phyloP scores from a whole-genome alignment of 1,284 basidiomycete genomes.

The Tylopilus sp. region DNA sequence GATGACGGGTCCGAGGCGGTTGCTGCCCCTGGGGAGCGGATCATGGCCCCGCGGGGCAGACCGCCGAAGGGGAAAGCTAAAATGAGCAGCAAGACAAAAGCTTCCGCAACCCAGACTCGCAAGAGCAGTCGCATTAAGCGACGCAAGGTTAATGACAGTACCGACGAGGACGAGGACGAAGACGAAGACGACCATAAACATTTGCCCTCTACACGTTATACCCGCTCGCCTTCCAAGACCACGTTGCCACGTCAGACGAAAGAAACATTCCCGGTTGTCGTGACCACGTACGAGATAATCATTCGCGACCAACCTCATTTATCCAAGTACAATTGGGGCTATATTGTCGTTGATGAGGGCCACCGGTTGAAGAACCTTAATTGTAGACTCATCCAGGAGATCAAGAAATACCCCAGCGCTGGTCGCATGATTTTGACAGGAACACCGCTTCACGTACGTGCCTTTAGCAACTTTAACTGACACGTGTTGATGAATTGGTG shows the following conservation, averaged over 20 bases:
- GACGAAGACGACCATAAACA: conserved; percentile 15
- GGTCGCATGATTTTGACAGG: conserved; percentile 95
- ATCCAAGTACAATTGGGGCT: conserved; percentile 85
- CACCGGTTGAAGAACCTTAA: conserved; percentile 95
- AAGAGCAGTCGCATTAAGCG: conserved; percentile 28
- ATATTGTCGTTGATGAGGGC: conserved; percentile 96
- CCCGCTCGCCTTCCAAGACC: conserved; percentile 13
- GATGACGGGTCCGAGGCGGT: conserved; percentile 35
- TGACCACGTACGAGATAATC: conserved; percentile 96
- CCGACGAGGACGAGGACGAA: conserved; percentile 16
- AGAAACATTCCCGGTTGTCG: conserved; percentile 78
- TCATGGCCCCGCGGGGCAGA: conserved; percentile 27
- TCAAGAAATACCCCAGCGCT: conserved; percentile 89
- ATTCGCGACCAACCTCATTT: conserved; percentile 84
- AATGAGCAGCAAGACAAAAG: conserved; percentile 9
- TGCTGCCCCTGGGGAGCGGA: conserved; percentile 34
- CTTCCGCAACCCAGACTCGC: conserved; percentile 3
- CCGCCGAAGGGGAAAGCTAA: conserved; percentile 20
- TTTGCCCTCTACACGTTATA: conserved; percentile 35
- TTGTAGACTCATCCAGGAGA: conserved; percentile 90
- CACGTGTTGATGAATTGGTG: background rate
- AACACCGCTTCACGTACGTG: conserved; percentile 88
- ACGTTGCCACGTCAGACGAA: conserved; percentile 36
- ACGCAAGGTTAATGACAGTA: conserved; percentile 29
- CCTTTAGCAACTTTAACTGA: conserved; percentile 5